Evolutionary conservation across 2,329 filamentous ascomycete genomes (phyloP).

Genomic region (Neonectria coccinea): DNA sequence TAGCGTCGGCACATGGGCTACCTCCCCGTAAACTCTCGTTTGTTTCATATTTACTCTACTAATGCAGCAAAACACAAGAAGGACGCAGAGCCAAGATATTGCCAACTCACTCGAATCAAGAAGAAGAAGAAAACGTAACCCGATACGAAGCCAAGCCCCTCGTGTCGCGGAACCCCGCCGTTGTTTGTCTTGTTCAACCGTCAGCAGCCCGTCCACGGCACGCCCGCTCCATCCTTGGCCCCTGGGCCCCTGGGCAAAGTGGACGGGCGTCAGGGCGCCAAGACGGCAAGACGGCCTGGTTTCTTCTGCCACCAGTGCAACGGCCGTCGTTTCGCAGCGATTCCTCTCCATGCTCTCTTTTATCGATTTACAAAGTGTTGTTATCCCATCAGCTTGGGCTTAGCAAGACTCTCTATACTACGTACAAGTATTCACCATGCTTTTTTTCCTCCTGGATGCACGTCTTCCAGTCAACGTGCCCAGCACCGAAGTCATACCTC

Average conservation of each 20-base stretch:
- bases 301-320: not conserved
- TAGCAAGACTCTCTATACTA: not conserved
- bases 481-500: not conserved
- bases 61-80: not conserved
- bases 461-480: not conserved
- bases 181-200: not conserved
- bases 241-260: slow-evolving; percentile 7
- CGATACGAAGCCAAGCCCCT: not conserved
- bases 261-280: slow-evolving; percentile 13
- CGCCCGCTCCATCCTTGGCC: slow-evolving; percentile 9
- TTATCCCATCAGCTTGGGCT: not conserved
- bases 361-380: not conserved
- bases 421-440: not conserved
- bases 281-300: slow-evolving; percentile 27
- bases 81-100: not conserved
- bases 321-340: not conserved
- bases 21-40: not conserved
- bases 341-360: not conserved
- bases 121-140: not conserved
- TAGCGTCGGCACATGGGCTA: slow-evolving; percentile 1
- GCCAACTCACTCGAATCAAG: not conserved
- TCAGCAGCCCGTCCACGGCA: not conserved
- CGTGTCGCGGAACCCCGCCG: not conserved
- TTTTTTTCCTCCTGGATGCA: not conserved
- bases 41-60: not conserved